phyloP scores from a whole-genome alignment of 2,329 filamentous ascomycete species.

The Phaeosphaeria sp. region DNA sequence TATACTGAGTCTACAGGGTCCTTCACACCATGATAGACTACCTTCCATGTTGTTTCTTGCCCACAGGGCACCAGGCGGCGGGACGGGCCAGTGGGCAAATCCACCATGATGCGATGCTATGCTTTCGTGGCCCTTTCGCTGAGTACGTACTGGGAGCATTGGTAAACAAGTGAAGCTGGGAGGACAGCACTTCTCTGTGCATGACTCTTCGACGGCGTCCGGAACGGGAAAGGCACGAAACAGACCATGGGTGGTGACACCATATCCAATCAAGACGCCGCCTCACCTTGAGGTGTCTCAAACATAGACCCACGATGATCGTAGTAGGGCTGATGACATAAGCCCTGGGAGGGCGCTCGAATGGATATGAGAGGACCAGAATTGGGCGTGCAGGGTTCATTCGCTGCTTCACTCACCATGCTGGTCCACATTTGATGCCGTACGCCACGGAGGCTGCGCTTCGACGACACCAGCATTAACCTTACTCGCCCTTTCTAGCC shows the following conservation, averaged over 20 bases:
- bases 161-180: constrained; percentile 43
- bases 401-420: constrained; percentile 33
- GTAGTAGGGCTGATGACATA: constrained; percentile 31
- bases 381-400: constrained; percentile 17
- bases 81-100: constrained; percentile 39
- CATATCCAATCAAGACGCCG: constrained; percentile 34
- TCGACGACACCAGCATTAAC: constrained; percentile 28
- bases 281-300: constrained; percentile 42
- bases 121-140: constrained; percentile 33
- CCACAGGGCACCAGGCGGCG: constrained; percentile 35
- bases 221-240: constrained; percentile 36
- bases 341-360: constrained; percentile 23
- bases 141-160: constrained; percentile 31
- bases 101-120: constrained; percentile 22
- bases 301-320: constrained; percentile 28
- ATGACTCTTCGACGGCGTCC: constrained; percentile 35
- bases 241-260: constrained; percentile 29
- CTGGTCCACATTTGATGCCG: constrained; percentile 20
- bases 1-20: constrained; percentile 26
- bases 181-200: constrained; percentile 27
- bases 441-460: constrained; percentile 14
- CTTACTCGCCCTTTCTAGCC: constrained; percentile 26
- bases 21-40: constrained; percentile 20
- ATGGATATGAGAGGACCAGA: constrained; percentile 16
- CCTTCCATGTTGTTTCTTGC: constrained; percentile 23